A percentile compares a stretch with the other conserved stretches of the same genome.
Evolutionary conservation across 2,329 filamentous ascomycete genomes (phyloP).

Genomic region (Alternaria rosae): DNA sequence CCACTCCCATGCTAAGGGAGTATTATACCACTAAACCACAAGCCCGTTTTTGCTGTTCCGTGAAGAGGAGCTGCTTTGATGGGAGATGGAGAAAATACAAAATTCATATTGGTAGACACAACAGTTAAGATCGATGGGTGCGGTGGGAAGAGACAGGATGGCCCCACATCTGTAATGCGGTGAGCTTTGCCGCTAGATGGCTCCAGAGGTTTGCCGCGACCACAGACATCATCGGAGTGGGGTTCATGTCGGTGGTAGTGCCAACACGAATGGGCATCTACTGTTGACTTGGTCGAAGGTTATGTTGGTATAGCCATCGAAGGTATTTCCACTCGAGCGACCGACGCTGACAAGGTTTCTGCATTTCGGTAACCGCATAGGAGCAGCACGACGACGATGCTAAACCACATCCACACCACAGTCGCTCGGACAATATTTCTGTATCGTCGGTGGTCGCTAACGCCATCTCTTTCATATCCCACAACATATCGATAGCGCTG

Average conservation of each 20-base stretch:
- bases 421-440: background rate
- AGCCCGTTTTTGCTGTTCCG: slow-evolving; percentile 12
- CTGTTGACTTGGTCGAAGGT: background rate
- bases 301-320: background rate
- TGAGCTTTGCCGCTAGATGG: background rate
- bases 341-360: background rate
- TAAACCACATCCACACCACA: background rate
- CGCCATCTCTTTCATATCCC: background rate
- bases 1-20: slow-evolving; percentile 31
- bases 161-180: background rate
- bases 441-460: background rate
- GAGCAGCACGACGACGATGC: background rate
- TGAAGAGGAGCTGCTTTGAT: background rate
- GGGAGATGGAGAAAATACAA: fast-evolving
- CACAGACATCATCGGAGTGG: too few species aligned
- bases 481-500: too few species aligned
- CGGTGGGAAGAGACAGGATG: background rate
- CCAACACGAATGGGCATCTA: too few species aligned
- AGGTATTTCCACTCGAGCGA: background rate
- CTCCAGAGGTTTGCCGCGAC: background rate
- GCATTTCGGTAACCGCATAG: background rate
- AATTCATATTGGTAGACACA: fast-evolving
- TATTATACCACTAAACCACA: slow-evolving; percentile 34
- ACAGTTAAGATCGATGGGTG: background rate
- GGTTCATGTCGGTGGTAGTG: too few species aligned